Evolutionary conservation across 1,284 basidiomycete genomes (phyloP).

Genomic region (Agaricales sp.): DNA sequence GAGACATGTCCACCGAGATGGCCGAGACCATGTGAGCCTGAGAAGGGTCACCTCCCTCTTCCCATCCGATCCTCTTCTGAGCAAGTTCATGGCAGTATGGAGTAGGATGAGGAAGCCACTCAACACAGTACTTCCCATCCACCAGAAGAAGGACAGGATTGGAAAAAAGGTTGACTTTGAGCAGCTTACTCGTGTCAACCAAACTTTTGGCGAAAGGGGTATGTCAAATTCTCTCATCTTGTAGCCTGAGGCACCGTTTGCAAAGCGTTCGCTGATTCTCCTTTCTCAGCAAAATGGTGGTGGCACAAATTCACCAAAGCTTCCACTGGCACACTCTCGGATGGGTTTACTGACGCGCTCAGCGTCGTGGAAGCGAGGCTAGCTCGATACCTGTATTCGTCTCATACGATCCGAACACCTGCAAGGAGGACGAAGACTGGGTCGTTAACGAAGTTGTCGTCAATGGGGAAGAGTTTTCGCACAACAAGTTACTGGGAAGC

Average conservation of each 20-base stretch:
- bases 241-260: background rate
- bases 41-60: too few relatives aligned
- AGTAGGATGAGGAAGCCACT: background rate
- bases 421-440: conserved; percentile 10
- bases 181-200: background rate
- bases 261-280: background rate
- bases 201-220: background rate
- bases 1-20: too few relatives aligned
- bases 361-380: conserved; percentile 10
- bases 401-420: conserved; percentile 8
- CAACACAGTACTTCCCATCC: background rate
- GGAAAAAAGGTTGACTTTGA: background rate
- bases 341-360: conserved; percentile 6
- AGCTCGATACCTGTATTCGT: conserved; percentile 11
- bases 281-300: background rate
- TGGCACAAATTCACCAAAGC: conserved; percentile 4
- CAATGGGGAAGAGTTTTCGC: conserved; percentile 8
- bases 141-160: background rate
- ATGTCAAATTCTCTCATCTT: background rate
- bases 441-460: conserved; percentile 11
- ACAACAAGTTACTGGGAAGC: background rate
- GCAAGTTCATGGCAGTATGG: background rate
- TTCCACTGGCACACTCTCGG: conserved; percentile 10
- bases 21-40: too few relatives aligned
- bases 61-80: too few relatives aligned